Base-by-base conservation (phyloP, 495 filamentous ascomycete species). In the Aspergillus baeticus region DNA sequence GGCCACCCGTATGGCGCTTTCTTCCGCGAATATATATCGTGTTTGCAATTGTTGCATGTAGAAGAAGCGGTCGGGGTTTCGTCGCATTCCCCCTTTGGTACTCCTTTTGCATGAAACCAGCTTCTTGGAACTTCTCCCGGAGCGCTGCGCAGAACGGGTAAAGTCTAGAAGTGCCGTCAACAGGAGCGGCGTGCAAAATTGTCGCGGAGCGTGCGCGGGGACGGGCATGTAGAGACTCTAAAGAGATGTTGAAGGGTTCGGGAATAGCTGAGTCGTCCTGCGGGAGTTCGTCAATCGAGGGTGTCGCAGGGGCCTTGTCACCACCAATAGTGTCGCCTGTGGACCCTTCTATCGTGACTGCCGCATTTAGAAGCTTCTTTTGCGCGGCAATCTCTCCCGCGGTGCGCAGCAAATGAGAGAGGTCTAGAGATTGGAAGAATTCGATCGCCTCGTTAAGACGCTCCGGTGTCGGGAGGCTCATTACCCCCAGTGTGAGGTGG, bases 1-100 rank as follows among this genome's bases (percentile, higher is more conserved):
- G 36, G 5, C 37, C 41, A 29, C 38, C 36, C 6, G 37, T n/a
- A 13, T 31, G 36, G 29, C n/a, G 35, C 26, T 20, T 54, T 26
- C 20, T 59, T 18, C 51, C 51, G 15, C 46, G 18, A 6, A 87
- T 83, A 67, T 96, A 96, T 29, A 92, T 82, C 7, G 91, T 96
- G 69, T 97, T 96, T 18, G 94, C 71, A 5, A 97, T 76, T 3
- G 93, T 96, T 14, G 89, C 91, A 67, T 96, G 93, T 46, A 96
- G 65, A 17, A 88, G 78, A 45, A 98, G 67, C n/a, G 83, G 82
- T 31, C 92, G 72, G 1, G 61, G 46, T 50, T 70, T 72, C 4
- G 58, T 61, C 37, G 63, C 64, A 10, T n/a, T 17, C 2, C 47
- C 56, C 49, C 41, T 61, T 51, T 48, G 58, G 36, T 17, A 54